Evolutionary conservation across 2,329 filamentous ascomycete species (phyloP).

Genomic region (Colletotrichum acutatum): DNA sequence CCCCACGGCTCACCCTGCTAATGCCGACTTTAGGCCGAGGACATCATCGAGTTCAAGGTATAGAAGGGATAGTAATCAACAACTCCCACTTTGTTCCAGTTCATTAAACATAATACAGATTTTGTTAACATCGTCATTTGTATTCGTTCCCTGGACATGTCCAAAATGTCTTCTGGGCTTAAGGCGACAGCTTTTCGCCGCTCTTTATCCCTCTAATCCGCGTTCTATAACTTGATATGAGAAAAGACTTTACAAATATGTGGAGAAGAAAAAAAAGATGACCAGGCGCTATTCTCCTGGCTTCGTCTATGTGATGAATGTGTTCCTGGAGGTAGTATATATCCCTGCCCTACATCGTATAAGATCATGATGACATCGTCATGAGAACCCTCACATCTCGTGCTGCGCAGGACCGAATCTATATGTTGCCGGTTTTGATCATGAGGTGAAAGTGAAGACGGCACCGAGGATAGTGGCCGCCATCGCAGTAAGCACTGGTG

Average conservation of each 20-base stretch:
- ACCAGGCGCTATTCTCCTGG: neutral
- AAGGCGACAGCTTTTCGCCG: neutral
- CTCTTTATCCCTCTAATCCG: neutral
- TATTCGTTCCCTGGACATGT: neutral
- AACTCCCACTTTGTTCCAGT: neutral
- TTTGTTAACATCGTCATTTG: neutral
- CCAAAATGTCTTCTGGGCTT: neutral
- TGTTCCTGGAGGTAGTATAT: neutral
- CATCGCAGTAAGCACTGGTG: constrained; percentile 17
- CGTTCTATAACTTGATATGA: constrained; percentile 6
- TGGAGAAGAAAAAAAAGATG: neutral
- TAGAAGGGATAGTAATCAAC: neutral
- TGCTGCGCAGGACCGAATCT: neutral
- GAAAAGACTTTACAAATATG: neutral
- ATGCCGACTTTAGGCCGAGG: constrained; percentile 8
- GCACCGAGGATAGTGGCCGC: constrained; percentile 1
- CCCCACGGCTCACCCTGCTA: neutral
- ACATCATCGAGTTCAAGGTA: neutral
- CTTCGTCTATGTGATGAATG: constrained; percentile 6
- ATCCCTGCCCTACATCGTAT: neutral
- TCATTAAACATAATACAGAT: neutral
- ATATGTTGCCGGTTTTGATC: neutral
- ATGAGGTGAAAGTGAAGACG: neutral
- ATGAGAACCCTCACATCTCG: neutral
- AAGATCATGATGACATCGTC: neutral